Conservation (phyloP, 2,329 filamentous ascomycete genomes). For the Thelonectria olida region DNA sequence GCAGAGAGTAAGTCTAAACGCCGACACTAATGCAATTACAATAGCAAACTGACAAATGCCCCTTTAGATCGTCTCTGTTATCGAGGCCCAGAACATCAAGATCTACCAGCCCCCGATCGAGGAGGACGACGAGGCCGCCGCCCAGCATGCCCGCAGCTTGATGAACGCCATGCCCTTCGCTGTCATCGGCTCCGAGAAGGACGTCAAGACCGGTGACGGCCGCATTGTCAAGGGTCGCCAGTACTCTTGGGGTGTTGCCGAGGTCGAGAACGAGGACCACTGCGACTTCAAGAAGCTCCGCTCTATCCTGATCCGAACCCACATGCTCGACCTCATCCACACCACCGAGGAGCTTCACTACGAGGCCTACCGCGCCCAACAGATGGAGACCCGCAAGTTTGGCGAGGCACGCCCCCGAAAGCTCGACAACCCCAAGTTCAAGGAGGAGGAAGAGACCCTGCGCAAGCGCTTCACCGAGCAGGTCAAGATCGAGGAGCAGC, state of each 20-base stretch:
- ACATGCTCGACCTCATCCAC: slow-evolving; percentile 99
- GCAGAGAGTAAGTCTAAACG: slow-evolving; percentile 75
- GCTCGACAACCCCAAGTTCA: slow-evolving; percentile 99
- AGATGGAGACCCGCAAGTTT: slow-evolving; percentile 99
- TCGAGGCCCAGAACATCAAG: slow-evolving; percentile 99
- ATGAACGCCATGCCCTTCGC: slow-evolving; percentile 99
- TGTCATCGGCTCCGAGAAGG: slow-evolving; percentile 98
- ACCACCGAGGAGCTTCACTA: slow-evolving; percentile 99
- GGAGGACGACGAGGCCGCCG: slow-evolving; percentile 97
- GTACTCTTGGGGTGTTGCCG: slow-evolving; percentile 98
- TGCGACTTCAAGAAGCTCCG: slow-evolving; percentile 99
- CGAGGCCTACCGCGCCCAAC: slow-evolving; percentile 97
- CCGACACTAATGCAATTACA: neutral
- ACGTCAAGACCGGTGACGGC: slow-evolving; percentile 94
- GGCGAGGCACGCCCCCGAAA: slow-evolving; percentile 97
- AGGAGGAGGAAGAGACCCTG: slow-evolving; percentile 98
- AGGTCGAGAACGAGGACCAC: slow-evolving; percentile 99
- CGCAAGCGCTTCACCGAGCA: slow-evolving; percentile 99
- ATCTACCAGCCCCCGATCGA: slow-evolving; percentile 98
- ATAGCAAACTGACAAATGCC: slow-evolving; percentile 8
- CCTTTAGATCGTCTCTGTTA: slow-evolving; percentile 87
- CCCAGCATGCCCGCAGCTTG: slow-evolving; percentile 91
- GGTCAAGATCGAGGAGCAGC: slow-evolving; percentile 99
- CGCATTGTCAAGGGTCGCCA: slow-evolving; percentile 99
- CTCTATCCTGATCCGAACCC: slow-evolving; percentile 96